Evolutionary conservation across 768 basidiomycete genomes (phyloP).

Genomic region (Boletus reticuloceps): DNA sequence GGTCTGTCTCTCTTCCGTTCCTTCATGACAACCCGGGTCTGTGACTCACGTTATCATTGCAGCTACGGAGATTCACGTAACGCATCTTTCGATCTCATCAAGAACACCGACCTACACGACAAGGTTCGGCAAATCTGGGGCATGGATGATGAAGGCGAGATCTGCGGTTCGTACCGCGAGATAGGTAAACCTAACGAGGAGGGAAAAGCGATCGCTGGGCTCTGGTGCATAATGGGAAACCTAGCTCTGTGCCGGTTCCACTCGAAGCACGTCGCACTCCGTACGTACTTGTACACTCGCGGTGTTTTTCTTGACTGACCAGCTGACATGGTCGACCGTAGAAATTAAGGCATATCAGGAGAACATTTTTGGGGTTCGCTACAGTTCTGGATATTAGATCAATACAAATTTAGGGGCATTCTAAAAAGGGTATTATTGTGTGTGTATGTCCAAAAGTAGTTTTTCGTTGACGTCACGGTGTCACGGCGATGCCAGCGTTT

Average conservation of each 20-base stretch:
- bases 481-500: constrained; percentile 6
- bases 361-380: constrained; percentile 35
- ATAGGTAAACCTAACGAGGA: constrained; percentile 38
- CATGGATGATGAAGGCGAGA: constrained; percentile 31
- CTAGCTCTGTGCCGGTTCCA: constrained; percentile 62
- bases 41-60: not conserved
- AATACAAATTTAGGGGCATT: not conserved
- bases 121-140: constrained; percentile 30
- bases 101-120: constrained; percentile 16
- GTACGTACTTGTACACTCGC: no score
- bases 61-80: constrained; percentile 23
- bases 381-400: not conserved
- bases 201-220: constrained; percentile 16
- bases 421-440: not conserved
- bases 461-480: constrained; percentile 20
- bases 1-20: constrained; percentile 19
- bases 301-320: not conserved
- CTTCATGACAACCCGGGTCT: not conserved
- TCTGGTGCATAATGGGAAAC: constrained; percentile 66
- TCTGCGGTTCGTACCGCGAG: constrained; percentile 38
- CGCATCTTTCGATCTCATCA: constrained; percentile 18
- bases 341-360: constrained; percentile 72
- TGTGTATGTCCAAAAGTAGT: not conserved
- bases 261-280: constrained; percentile 63
- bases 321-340: constrained; percentile 22